Evolutionary conservation across 2,329 filamentous ascomycete species (phyloP).

Genomic region (Trichophaea hybrida): DNA sequence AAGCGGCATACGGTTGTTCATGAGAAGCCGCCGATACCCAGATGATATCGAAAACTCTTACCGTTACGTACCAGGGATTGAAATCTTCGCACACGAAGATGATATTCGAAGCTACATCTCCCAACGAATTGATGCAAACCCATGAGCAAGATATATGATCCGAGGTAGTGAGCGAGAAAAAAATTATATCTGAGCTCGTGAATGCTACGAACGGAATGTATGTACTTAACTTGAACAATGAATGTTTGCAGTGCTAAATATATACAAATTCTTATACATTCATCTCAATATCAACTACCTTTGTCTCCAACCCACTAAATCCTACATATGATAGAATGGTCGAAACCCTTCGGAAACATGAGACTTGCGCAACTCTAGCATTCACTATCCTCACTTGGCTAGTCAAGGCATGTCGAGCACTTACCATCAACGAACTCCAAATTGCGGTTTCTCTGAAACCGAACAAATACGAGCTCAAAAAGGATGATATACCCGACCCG

Average conservation of each 20-base stretch:
- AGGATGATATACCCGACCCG: background rate
- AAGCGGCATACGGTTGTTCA: background rate
- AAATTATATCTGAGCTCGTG: background rate
- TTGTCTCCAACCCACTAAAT: background rate
- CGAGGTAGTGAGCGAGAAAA: background rate
- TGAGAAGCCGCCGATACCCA: background rate
- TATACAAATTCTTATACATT: background rate
- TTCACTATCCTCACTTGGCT: background rate
- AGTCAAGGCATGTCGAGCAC: background rate
- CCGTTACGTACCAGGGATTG: background rate
- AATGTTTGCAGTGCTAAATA: background rate
- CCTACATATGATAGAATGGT: background rate
- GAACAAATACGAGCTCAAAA: background rate
- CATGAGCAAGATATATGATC: background rate
- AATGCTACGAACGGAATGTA: background rate
- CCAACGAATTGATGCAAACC: background rate
- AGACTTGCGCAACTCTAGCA: background rate
- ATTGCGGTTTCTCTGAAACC: background rate
- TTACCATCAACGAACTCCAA: slow-evolving; percentile 1
- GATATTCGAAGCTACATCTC: background rate
- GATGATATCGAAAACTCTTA: background rate
- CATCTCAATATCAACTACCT: background rate
- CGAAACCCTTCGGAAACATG: background rate
- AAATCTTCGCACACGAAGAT: background rate
- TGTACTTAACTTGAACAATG: background rate